Conservation (phyloP, 1,284 basidiomycete genomes). For the Sporisorium sorghi region DNA sequence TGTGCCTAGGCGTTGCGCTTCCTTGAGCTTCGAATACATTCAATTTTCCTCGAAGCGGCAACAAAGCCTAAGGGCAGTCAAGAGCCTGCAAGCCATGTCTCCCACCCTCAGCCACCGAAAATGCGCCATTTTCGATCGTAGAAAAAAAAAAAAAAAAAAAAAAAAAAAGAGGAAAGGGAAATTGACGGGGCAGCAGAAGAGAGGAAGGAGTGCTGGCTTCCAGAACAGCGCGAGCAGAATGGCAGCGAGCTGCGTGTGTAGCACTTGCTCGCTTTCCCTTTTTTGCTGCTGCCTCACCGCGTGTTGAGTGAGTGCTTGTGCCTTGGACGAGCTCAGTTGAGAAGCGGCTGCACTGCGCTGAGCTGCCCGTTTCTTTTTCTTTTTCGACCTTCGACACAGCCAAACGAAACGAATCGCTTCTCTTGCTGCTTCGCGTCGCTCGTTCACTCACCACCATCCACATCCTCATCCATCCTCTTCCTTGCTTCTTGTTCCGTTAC, state of each 20-base stretch:
- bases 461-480: background rate
- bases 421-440: background rate
- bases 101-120: background rate
- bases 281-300: background rate
- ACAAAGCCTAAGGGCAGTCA: conserved; percentile 19
- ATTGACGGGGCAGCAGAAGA: too few species aligned
- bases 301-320: background rate
- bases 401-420: background rate
- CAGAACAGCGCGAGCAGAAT: too few species aligned
- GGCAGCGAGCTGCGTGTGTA: too few species aligned
- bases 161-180: background rate
- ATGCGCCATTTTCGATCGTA: conserved; percentile 16
- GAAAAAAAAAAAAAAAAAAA: background rate
- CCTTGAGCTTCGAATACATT: background rate
- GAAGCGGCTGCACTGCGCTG: too few species aligned
- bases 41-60: conserved; percentile 4
- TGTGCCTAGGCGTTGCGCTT: background rate
- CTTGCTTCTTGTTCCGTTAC: too few species aligned
- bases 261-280: background rate
- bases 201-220: background rate
- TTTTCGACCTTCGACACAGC: background rate
- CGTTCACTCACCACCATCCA: background rate
- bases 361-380: too few species aligned
- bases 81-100: conserved; percentile 5
- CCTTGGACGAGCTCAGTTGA: conserved; percentile 8